Evolutionary conservation across 441 rosid species (phyloP).

Genomic region (Aleurites moluccanus): DNA sequence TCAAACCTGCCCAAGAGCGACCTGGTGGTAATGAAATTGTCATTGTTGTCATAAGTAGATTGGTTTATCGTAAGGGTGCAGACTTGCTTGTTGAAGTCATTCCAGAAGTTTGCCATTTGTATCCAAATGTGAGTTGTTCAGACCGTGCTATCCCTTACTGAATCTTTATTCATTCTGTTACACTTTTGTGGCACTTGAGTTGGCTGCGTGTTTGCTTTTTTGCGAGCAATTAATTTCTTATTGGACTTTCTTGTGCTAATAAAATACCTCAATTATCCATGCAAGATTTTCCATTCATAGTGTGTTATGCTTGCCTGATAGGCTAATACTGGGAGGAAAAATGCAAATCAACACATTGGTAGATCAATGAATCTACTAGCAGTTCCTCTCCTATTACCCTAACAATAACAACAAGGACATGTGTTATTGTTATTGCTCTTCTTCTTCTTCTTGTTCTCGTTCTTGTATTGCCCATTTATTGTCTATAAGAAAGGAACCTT

Average conservation of each 20-base stretch:
- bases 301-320: neutral
- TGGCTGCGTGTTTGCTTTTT: neutral
- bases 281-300: neutral
- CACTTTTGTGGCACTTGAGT: neutral
- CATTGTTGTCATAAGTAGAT: constrained; percentile 90
- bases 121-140: constrained; percentile 66
- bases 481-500: no score
- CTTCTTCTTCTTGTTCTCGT: no score
- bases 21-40: constrained; percentile 60
- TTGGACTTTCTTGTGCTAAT: neutral
- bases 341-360: neutral
- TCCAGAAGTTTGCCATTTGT: constrained; percentile 78
- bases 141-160: neutral
- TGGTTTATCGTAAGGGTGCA: constrained; percentile 96
- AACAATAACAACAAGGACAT: no score
- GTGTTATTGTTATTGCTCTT: no score
- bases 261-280: neutral
- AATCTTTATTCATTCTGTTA: neutral
- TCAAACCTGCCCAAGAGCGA: constrained; percentile 64
- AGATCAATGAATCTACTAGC: neutral
- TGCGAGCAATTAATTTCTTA: neutral
- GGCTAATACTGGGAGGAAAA: neutral
- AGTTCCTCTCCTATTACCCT: neutral
- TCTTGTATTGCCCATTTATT: no score
- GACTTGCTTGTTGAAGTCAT: constrained; percentile 98